Evolutionary conservation across 768 basidiomycete genomes (phyloP).

Genomic region (Termitomyces sp.): DNA sequence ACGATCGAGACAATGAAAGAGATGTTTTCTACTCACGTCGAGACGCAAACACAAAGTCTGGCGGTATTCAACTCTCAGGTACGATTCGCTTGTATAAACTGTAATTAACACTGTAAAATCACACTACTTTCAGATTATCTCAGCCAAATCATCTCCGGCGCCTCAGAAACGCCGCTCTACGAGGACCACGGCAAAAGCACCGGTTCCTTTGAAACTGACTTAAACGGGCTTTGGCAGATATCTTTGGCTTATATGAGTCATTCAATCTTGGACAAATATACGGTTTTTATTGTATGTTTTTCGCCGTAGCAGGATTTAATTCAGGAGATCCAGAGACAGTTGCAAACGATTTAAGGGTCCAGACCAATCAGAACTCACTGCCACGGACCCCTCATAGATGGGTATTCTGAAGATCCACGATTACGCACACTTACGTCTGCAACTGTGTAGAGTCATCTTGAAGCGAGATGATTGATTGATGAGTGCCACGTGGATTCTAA

Average conservation of each 20-base stretch:
- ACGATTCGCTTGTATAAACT: constrained; percentile 3
- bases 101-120: neutral
- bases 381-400: neutral
- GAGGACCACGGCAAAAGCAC: neutral
- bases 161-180: constrained; percentile 15
- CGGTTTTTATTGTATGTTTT: neutral
- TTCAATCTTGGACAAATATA: neutral
- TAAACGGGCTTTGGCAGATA: neutral
- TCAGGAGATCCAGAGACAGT: no score
- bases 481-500: constrained; percentile 22
- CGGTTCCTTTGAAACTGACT: constrained; percentile 8
- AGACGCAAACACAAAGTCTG: constrained; percentile 28
- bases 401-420: neutral
- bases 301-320: neutral
- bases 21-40: constrained; percentile 23
- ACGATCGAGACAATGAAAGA: constrained; percentile 29
- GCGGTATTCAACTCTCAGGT: constrained; percentile 32
- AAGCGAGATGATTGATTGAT: neutral
- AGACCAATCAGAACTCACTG: neutral
- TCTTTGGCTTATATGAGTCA: neutral
- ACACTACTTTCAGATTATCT: constrained; percentile 16
- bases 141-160: constrained; percentile 21
- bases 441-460: no score
- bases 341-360: neutral
- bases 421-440: neutral